Evolutionary conservation across 805 yeast species (phyloP), one percentile per base, ranked within the genome.

Genomic region (Lachancea sp.): DNA sequence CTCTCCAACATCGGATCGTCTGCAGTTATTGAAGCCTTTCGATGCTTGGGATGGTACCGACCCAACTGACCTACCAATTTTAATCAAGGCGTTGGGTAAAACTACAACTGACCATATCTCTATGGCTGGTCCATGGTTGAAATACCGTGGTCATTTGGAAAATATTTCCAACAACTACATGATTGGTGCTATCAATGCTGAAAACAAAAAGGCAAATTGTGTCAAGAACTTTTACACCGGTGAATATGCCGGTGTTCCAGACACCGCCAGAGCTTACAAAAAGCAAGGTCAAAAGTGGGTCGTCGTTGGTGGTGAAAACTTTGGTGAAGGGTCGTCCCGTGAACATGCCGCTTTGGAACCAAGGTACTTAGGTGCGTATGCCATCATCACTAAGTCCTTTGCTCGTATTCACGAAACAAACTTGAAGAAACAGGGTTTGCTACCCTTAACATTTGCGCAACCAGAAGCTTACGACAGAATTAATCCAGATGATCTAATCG

Each of bases 111-210:
- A 90, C 75, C 98, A 90, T 74, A 90, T 90, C 62, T 90, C 97
- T 61, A 89, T 87, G 95, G 98, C 98, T 64, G 98, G 98, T 73
- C 97, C 97, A 65, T 90, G 98, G 98, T 84, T 90, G 78, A 90
- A 90, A 76, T 90, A 90, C 90, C 86, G 97, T 78, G 98, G 98
- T 72, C 98, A 90, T 75, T 78, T 90, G 74, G 90, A 88, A 75
- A 90, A 90, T 82, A 92, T 90, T 65, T 88, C 97, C 55, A 88
- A 90, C 80, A 90, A 92, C 78, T 90, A 92, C 75, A 89, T 90
- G 96, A 90, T 90, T 76, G 98, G 98, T 76, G 97, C 97, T 55
- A 89, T 80, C 67, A 90, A 90, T 72, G 89, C 89, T 64, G 97
- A 83, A 74, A 90, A 90, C 71, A 84, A 81, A 54, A 86, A 90